phyloP scores from a whole-genome alignment of 1,284 basidiomycete species.

The Waitea zeae region DNA sequence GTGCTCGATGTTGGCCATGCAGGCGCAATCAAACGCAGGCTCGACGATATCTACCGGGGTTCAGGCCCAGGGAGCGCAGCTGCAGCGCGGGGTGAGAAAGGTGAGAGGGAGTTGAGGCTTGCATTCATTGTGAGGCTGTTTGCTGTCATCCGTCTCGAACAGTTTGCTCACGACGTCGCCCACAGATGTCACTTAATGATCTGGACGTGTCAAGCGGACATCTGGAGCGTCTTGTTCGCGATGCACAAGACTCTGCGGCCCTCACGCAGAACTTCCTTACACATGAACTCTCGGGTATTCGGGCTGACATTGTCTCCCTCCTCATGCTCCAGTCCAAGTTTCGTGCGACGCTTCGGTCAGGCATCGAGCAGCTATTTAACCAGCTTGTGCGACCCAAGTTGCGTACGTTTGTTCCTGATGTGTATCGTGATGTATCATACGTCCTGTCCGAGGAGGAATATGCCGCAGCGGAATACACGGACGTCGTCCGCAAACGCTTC shows the following conservation, averaged over 20 bases:
- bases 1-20: conserved; percentile 72
- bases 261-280: conserved; percentile 59
- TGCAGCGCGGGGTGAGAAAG: conserved; percentile 43
- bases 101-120: conserved; percentile 60
- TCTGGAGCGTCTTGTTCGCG: conserved; percentile 64
- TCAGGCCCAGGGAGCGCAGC: conserved; percentile 23
- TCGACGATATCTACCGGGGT: conserved; percentile 75
- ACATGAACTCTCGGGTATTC: conserved; percentile 33
- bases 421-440: conserved; percentile 84
- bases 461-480: conserved; percentile 68
- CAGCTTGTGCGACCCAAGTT: conserved; percentile 79
- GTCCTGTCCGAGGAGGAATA: conserved; percentile 81
- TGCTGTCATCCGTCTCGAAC: conserved; percentile 2
- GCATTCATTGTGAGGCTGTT: conserved; percentile 56
- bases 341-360: conserved; percentile 54
- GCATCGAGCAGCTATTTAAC: conserved; percentile 89
- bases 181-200: conserved; percentile 75
- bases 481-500: conserved; percentile 79
- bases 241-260: conserved; percentile 36
- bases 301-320: conserved; percentile 28
- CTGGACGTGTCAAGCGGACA: conserved; percentile 78
- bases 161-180: conserved; percentile 2
- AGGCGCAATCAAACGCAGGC: conserved; percentile 59
- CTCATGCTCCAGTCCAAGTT: conserved; percentile 43
- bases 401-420: conserved; percentile 68